Evolutionary conservation across 148 eudicot genomes (phyloP), one percentile per base, ranked within the genome.

Genomic region (Vaccinium myrtillus): DNA sequence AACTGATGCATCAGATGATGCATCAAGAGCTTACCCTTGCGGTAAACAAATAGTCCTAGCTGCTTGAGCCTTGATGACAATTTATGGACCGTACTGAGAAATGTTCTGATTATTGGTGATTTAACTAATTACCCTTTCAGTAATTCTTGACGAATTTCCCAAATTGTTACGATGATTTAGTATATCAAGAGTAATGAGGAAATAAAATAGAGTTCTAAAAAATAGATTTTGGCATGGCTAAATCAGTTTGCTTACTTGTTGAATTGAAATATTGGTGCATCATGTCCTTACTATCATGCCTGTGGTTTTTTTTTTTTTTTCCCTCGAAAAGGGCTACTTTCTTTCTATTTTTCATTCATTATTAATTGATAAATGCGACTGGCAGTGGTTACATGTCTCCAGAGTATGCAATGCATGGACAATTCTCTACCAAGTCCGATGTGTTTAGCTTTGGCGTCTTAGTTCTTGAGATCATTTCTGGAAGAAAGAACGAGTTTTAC

Each of bases 331-430:
- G 74, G 0, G 13, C 36, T 2, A 48, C 0, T 46, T 15, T 39
- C 10, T 48, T 23, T 6, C 15, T 12, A 6, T 12, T 8, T 77
- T 77, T 36, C 13, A 0, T 5, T 51, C 10, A 8, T 48, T 5
- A 36, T 13, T 12, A 23, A 61, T 55, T 49, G n/a, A 54, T 74
- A 0, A 32, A 6, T 1, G 0, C 14, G 23, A 15, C 14, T 76
- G 84, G 77, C 82, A 93, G 93, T 77, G 95, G 95, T 8, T 93
- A 93, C 73, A 93, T 92, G 92, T 80, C 92, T n/a, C 94, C 91
- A 7, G 92, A 92, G 43, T 93, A 91, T 51, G 90, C 86, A 54
- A 58, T 87, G 63, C 86, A 83, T 6, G 96, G 93, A 43, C 25
- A 70, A 5, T 92, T 90, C 56, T 92, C 94, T 0, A 87, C 77